Conservation (phyloP, 345 rosid genomes). For the Rhizophora apiculata region DNA sequence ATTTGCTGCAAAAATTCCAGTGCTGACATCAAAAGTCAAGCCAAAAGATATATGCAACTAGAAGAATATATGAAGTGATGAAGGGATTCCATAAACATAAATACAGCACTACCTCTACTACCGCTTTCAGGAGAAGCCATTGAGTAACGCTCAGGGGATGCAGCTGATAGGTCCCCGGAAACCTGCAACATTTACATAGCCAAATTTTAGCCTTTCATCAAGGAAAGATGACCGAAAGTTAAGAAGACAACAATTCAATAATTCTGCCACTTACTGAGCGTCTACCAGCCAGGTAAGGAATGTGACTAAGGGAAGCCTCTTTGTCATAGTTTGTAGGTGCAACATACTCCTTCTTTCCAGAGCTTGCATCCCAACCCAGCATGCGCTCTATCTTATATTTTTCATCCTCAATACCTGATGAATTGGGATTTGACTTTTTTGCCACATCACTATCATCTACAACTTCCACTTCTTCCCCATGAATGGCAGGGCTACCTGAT, state of each 20-base stretch:
- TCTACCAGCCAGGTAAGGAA: conserved; percentile 33
- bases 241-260: background rate
- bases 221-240: background rate
- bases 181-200: conserved; percentile 16
- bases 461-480: conserved; percentile 21
- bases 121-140: conserved; percentile 40
- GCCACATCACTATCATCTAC: conserved; percentile 5
- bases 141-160: conserved; percentile 37
- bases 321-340: conserved; percentile 26
- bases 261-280: conserved; percentile 20
- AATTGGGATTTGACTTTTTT: conserved; percentile 9
- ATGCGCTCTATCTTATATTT: conserved; percentile 22
- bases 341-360: conserved; percentile 26
- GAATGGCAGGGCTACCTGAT: conserved; percentile 24
- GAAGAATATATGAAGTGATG: background rate
- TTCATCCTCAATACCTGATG: conserved; percentile 9
- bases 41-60: background rate
- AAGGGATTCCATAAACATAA: background rate
- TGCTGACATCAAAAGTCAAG: background rate
- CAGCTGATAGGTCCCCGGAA: conserved; percentile 38
- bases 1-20: conserved; percentile 23
- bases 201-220: background rate
- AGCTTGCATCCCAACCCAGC: conserved; percentile 23
- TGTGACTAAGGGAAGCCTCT: conserved; percentile 26
- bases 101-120: conserved; percentile 22